Percentiles rank a stretch among this genome's conserved stretches.
phyloP scores from a whole-genome alignment of 768 basidiomycete genomes.

The Suillus plorans region DNA sequence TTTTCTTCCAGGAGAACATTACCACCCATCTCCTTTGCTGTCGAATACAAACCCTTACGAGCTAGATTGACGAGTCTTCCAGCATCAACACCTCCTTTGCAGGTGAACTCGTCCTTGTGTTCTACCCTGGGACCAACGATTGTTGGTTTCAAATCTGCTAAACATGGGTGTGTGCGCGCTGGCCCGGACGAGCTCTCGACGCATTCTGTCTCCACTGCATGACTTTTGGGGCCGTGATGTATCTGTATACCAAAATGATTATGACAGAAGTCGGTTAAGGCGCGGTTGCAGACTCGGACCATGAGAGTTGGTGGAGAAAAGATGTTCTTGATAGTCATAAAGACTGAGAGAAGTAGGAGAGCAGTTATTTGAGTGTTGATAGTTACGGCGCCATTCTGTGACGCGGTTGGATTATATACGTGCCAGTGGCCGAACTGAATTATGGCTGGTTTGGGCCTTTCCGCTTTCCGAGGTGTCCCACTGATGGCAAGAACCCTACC shows the following conservation, averaged over 20 bases:
- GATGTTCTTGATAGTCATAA: constrained; percentile 4
- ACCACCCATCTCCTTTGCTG: constrained; percentile 35
- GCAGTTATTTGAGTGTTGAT: neutral
- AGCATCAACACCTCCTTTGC: constrained; percentile 37
- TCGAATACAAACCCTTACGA: constrained; percentile 31
- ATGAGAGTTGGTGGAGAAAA: constrained; percentile 23
- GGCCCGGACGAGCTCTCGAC: constrained; percentile 36
- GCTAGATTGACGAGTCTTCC: constrained; percentile 33
- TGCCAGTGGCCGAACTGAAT: neutral
- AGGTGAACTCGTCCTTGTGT: constrained; percentile 36
- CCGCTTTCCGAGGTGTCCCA: constrained; percentile 9
- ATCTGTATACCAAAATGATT: constrained; percentile 19
- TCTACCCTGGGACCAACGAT: constrained; percentile 32
- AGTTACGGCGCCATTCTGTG: neutral
- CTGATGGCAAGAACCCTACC: constrained; percentile 10
- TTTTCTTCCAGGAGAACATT: constrained; percentile 38
- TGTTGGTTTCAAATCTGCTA: constrained; percentile 23
- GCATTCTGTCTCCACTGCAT: constrained; percentile 20
- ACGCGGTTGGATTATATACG: constrained; percentile 1
- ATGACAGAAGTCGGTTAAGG: constrained; percentile 23
- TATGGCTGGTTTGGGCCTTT: neutral
- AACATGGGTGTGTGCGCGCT: constrained; percentile 25
- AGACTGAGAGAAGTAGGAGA: neutral
- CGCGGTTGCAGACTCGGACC: constrained; percentile 23
- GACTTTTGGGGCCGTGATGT: constrained; percentile 21